Evolutionary conservation across 2,329 filamentous ascomycete genomes (phyloP).

Genomic region (Neofusicoccum kwambonambiense): DNA sequence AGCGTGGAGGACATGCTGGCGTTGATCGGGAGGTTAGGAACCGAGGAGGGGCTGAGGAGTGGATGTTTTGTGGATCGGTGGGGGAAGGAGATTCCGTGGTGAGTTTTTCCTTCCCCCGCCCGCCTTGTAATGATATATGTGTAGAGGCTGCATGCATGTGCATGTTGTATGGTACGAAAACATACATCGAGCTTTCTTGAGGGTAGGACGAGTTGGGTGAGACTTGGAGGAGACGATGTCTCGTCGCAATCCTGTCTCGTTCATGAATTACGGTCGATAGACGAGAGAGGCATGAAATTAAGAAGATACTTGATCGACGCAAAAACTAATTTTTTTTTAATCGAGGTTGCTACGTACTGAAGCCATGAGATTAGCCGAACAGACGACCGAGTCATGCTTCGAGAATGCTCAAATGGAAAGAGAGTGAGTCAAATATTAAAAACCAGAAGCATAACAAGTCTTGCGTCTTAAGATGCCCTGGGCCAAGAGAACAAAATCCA

Average conservation of each 20-base stretch:
- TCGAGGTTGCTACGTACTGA: not conserved
- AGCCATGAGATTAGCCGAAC: not conserved
- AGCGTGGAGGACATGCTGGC: slow-evolving; percentile 40
- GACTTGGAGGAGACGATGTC: too few relatives aligned
- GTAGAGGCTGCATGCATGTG: not conserved
- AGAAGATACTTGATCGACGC: not conserved
- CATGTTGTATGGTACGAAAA: too few relatives aligned
- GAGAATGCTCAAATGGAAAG: not conserved
- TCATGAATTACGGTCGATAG: too few relatives aligned
- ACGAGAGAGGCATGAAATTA: not conserved
- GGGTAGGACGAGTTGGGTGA: too few relatives aligned
- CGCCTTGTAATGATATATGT: not conserved
- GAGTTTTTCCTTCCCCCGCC: not conserved
- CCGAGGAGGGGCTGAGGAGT: slow-evolving; percentile 26
- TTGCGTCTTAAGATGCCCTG: not conserved
- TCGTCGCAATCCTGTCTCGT: too few relatives aligned
- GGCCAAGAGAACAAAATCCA: not conserved
- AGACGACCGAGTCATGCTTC: not conserved
- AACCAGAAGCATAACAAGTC: not conserved
- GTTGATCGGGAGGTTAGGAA: slow-evolving; percentile 35
- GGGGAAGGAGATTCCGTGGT: slow-evolving; percentile 45
- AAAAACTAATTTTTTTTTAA: not conserved
- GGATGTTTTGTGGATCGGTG: slow-evolving; percentile 47
- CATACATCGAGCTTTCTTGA: too few relatives aligned
- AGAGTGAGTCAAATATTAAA: not conserved